Base-by-base conservation (phyloP, 805 yeast genomes). In the Pichia deserticola region DNA sequence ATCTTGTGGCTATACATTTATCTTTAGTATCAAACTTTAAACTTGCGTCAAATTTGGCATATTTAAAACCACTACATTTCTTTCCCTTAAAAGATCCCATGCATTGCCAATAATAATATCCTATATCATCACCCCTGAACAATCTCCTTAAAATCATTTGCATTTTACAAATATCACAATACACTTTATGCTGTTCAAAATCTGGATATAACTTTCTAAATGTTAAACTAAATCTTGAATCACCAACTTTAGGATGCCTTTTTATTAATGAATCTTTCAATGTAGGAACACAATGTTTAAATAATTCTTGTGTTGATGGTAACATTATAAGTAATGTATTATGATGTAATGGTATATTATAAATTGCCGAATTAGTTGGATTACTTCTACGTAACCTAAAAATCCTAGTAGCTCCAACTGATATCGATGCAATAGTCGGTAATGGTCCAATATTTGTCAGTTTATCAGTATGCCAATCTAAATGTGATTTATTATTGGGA, bases 391-490 rank as follows among this genome's bases (percentile, higher is more conserved):
- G 66, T 5, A 85, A 61, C 38, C 89, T 63, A 58, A 86, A 87
- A 52, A 79, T 82, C 38, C 95, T 68, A 0, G 85, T 77, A 4
- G 82, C 77, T 0, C 95, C 95, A 8, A 86, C 59, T 4, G 87
- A 79, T 3, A 85, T 47, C 1, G 90, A 81, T 0, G 82, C 88
- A 44, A 87, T 79, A 37, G 72, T 72, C 5, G 86, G 80, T 50
- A 81, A 77, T 0, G 93, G 90, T 0, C 95, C 95, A 27, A 85
- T 72, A 45, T 80, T 73, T 0, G 88, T 81, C 53, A 86, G 62
- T 50, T 86, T 75, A 62, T 86, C 95, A 2, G 89, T 81, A 61
- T 86, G 95, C 79, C 82, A 85, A 45, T 84, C 89, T 34, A 86
- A 72, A 52, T 79, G 70, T 51, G 76, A 76, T 5, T 69, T 64